phyloP scores from a whole-genome alignment of 2,329 filamentous ascomycete species.

The Verticillium alfalfae region DNA sequence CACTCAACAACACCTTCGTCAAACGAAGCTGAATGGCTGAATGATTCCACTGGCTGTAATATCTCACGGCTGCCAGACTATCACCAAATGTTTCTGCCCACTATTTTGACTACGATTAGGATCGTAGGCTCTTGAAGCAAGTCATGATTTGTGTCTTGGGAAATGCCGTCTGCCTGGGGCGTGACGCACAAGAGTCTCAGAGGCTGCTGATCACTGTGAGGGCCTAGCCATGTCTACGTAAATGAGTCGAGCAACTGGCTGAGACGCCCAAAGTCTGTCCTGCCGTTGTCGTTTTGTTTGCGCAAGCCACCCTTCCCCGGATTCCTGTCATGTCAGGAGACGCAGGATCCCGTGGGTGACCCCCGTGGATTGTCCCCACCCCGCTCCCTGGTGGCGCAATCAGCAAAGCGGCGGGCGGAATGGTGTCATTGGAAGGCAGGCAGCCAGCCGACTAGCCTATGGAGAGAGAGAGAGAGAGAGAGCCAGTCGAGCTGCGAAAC shows the following conservation, averaged over 20 bases:
- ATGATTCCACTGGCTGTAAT: too few species aligned
- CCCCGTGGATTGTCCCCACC: constrained; percentile 1
- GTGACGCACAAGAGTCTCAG: background rate
- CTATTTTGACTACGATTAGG: too few species aligned
- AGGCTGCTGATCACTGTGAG: background rate
- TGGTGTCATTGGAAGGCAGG: constrained; percentile 5
- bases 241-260: background rate
- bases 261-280: background rate
- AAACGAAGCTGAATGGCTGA: too few species aligned
- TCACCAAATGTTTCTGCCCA: too few species aligned
- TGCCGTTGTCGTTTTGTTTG: background rate
- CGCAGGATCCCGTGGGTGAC: constrained; percentile 9
- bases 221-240: background rate
- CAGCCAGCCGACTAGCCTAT: background rate
- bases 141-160: background rate
- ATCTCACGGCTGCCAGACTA: background rate
- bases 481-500: background rate
- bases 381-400: constrained; percentile 7
- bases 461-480: background rate
- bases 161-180: background rate
- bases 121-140: background rate
- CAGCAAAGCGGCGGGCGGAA: constrained; percentile 6
- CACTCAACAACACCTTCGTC: background rate
- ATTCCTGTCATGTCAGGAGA: constrained; percentile 9
- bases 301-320: constrained; percentile 5